These are phyloP conservation scores for Bretziella fagacearum DNA, from an alignment of 2,329 filamentous ascomycete species.

Conservation along the genomic window DNA sequence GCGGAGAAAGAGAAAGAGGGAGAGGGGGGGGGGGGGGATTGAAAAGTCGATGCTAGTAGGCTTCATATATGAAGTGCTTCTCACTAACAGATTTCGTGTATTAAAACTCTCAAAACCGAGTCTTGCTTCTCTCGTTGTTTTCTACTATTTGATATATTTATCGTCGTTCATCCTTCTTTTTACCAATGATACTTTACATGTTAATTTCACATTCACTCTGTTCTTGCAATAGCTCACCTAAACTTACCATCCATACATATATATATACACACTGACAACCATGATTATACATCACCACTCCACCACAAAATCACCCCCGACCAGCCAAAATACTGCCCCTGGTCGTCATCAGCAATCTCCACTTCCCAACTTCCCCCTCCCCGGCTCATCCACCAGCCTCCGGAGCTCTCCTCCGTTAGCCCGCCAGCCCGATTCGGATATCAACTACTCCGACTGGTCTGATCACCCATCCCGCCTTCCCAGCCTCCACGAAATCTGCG, in stretches of 20 bases:
- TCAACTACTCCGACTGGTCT: background rate
- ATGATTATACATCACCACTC: background rate
- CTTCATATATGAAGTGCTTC: no score
- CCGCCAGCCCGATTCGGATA: background rate
- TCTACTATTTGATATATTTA: background rate
- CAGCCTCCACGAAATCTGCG: constrained; percentile 9
- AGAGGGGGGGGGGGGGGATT: no score
- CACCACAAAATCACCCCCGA: background rate
- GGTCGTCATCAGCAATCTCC: background rate
- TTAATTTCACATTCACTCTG: background rate
- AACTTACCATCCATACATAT: background rate
- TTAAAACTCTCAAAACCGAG: no score
- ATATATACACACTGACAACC: background rate
- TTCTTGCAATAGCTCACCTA: background rate
- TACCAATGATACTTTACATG: background rate
- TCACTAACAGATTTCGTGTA: no score
- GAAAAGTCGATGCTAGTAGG: no score
- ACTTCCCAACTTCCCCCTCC: background rate
- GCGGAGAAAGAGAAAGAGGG: no score
- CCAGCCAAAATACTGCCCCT: background rate
- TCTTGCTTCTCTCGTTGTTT: no score
- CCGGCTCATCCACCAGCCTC: background rate
- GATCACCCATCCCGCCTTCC: constrained; percentile 3
- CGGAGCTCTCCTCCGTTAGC: background rate
- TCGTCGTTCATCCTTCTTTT: background rate